Evolutionary conservation across 129 eudicot species (phyloP).

Genomic region (Solidago caesia): DNA sequence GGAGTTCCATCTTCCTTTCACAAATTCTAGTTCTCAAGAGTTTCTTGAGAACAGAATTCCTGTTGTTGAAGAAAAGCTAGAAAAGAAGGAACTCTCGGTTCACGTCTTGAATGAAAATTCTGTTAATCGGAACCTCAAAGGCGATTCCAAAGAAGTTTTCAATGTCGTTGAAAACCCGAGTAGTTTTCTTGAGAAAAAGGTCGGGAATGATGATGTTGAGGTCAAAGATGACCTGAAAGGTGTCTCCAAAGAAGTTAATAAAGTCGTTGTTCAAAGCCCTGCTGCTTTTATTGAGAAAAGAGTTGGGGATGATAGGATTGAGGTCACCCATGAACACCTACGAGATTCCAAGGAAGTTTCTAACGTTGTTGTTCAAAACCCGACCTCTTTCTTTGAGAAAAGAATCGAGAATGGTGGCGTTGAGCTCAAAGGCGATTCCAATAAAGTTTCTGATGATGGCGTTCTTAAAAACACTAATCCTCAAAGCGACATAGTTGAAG

Average conservation of each 20-base stretch:
- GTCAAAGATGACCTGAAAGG: conserved; percentile 23
- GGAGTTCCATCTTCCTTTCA: conserved; percentile 37
- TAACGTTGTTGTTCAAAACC: conserved; percentile 1
- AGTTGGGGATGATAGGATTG: conserved; percentile 11
- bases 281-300: neutral
- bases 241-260: conserved; percentile 14
- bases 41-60: conserved; percentile 28
- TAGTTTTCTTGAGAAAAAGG: neutral
- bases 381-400: neutral
- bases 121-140: conserved; percentile 20
- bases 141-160: conserved; percentile 15
- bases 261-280: neutral
- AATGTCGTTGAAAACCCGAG: conserved; percentile 8
- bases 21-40: conserved; percentile 36
- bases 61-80: conserved; percentile 30
- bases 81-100: conserved; percentile 16
- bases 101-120: conserved; percentile 21
- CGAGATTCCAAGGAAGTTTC: conserved; percentile 19
- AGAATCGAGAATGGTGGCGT: neutral
- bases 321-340: neutral
- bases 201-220: neutral
- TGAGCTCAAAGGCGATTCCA: conserved; percentile 7
- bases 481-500: conserved; percentile 25
- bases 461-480: conserved; percentile 20
- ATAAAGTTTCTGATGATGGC: conserved; percentile 9